Conservation (phyloP, 345 rosid genomes). For the Moricandia moricandioides region DNA sequence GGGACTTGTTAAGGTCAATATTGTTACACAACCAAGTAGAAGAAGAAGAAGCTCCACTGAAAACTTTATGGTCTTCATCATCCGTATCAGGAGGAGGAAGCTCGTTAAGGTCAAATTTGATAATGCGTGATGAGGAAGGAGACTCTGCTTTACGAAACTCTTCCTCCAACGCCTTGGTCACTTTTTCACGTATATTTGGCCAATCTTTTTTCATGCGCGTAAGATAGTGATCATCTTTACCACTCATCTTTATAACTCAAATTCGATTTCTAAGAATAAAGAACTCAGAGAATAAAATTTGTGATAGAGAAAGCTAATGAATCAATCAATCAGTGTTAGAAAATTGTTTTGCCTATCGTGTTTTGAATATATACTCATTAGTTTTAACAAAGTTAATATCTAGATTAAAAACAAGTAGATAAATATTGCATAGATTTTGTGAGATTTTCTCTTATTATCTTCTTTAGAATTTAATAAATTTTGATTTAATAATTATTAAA, state of each 20-base stretch:
- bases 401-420: background rate
- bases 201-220: background rate
- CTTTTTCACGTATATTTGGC: background rate
- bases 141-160: background rate
- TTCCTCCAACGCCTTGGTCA: background rate
- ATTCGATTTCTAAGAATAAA: background rate
- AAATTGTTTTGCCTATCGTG: background rate
- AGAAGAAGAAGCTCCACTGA: background rate
- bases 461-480: too few relatives aligned
- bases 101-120: background rate
- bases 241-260: background rate
- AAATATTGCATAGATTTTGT: background rate
- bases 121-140: background rate
- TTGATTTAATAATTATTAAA: too few relatives aligned
- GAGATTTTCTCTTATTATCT: background rate
- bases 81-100: background rate
- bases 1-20: background rate
- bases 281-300: background rate
- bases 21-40: background rate
- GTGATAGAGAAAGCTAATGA: background rate
- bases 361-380: background rate
- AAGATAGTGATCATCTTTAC: background rate
- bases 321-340: background rate
- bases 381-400: background rate
- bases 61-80: background rate